Evolutionary conservation across 768 basidiomycete species (phyloP).

Genomic region (Guyanaporus albipodus): DNA sequence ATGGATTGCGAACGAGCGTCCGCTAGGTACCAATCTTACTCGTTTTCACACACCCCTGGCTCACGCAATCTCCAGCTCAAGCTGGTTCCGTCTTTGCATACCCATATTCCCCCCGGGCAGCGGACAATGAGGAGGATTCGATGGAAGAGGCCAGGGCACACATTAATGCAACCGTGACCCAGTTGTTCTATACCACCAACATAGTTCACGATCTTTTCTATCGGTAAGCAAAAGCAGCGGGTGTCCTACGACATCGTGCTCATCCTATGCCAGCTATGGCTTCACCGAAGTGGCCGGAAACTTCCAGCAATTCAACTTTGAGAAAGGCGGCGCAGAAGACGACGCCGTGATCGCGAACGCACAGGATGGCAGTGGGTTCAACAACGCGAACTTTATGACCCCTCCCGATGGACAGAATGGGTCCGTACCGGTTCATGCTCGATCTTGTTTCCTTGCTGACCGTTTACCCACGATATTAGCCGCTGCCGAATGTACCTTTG

Average conservation of each 20-base stretch:
- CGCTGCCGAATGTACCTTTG: conserved; percentile 97
- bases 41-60: neutral
- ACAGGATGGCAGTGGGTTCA: conserved; percentile 91
- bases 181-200: conserved; percentile 86
- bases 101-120: conserved; percentile 65
- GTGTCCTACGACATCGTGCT: neutral
- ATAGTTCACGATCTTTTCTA: conserved; percentile 81
- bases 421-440: conserved; percentile 13
- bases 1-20: conserved; percentile 75
- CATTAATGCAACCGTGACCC: conserved; percentile 82
- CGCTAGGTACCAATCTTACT: conserved; percentile 40
- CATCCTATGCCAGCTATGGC: conserved; percentile 58
- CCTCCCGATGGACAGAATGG: conserved; percentile 83
- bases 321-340: conserved; percentile 77
- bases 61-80: conserved; percentile 5
- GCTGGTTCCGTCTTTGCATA: conserved; percentile 53
- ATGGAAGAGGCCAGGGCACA: conserved; percentile 72
- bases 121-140: conserved; percentile 48
- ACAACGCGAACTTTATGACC: conserved; percentile 90
- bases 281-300: conserved; percentile 91
- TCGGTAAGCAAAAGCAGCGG: conserved; percentile 35
- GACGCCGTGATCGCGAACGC: conserved; percentile 95
- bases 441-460: neutral
- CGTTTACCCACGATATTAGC: conserved; percentile 1
- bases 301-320: conserved; percentile 99